Percentiles rank a stretch among this genome's conserved stretches.
phyloP scores from a whole-genome alignment of 2,329 filamentous ascomycete species.

The Chaetothyriales sp. region DNA sequence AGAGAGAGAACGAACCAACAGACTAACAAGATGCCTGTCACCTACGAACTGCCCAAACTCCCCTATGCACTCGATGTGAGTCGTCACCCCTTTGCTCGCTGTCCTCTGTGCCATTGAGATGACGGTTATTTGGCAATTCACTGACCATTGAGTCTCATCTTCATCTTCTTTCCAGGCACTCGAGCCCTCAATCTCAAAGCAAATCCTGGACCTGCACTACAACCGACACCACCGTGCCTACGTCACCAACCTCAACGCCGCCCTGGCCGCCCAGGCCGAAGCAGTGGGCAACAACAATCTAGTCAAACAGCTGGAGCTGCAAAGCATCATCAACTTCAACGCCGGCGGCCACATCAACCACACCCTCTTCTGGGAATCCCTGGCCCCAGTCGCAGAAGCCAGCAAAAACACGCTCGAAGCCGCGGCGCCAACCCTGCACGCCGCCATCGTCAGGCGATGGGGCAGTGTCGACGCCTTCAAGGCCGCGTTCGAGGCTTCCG shows the following conservation, averaged over 20 bases:
- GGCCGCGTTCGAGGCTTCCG: conserved; percentile 46
- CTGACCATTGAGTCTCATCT: background rate
- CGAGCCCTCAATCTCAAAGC: conserved; percentile 47
- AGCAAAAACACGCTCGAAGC: conserved; percentile 36
- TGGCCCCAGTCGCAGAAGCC: conserved; percentile 43
- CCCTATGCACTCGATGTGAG: conserved; percentile 4
- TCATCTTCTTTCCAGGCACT: conserved; percentile 6
- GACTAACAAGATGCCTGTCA: background rate
- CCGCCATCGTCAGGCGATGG: conserved; percentile 50
- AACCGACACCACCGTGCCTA: conserved; percentile 90
- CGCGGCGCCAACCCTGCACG: conserved; percentile 42
- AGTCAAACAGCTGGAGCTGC: conserved; percentile 41
- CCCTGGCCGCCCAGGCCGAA: conserved; percentile 53
- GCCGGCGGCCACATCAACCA: conserved; percentile 50
- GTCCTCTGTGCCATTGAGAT: no score
- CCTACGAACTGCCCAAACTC: conserved; percentile 2
- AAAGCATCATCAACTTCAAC: conserved; percentile 50
- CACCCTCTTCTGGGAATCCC: conserved; percentile 60
- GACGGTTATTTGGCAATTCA: no score
- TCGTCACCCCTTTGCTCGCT: background rate
- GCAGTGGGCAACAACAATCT: conserved; percentile 41
- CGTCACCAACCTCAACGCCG: conserved; percentile 74
- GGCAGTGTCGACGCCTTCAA: conserved; percentile 53
- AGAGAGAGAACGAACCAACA: background rate
- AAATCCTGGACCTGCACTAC: conserved; percentile 96